Conservation (phyloP, 1,284 basidiomycete genomes). For the Xerocomus amazonicus region DNA sequence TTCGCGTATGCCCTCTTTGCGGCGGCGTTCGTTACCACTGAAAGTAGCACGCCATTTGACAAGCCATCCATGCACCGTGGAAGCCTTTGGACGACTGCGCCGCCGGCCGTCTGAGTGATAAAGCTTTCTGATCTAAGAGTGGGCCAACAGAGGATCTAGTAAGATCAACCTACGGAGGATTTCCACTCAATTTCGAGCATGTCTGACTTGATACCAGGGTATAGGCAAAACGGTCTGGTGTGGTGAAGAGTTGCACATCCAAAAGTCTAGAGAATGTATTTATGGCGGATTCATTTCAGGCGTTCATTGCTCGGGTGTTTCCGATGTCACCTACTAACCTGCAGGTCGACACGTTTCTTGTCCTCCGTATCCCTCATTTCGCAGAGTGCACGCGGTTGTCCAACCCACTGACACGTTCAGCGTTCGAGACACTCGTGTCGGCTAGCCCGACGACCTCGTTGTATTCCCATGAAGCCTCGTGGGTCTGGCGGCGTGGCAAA, state of each 20-base stretch:
- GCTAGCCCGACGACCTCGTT: constrained; percentile 14
- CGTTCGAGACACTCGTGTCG: constrained; percentile 3
- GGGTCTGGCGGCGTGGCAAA: constrained; percentile 14
- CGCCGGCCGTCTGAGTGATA: constrained; percentile 49
- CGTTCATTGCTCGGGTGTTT: constrained; percentile 5
- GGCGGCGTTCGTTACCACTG: constrained; percentile 57
- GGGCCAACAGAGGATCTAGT: neutral
- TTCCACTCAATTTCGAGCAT: constrained; percentile 44
- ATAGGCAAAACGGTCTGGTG: no score
- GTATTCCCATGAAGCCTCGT: constrained; percentile 20
- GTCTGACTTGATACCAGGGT: neutral
- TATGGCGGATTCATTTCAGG: constrained; percentile 15
- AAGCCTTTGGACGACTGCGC: constrained; percentile 51
- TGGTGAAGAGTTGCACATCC: no score
- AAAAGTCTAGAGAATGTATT: constrained; percentile 13
- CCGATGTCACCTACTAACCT: constrained; percentile 10
- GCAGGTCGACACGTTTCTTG: constrained; percentile 11
- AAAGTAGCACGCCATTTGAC: constrained; percentile 76
- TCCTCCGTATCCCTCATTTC: constrained; percentile 1
- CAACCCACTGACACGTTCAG: constrained; percentile 10
- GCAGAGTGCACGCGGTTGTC: constrained; percentile 4
- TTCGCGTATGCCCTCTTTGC: constrained; percentile 46
- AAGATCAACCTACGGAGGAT: constrained; percentile 29
- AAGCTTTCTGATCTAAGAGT: constrained; percentile 28
- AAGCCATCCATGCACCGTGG: constrained; percentile 71